These are phyloP conservation scores for Babesia bovis DNA, from an alignment of 169 alveolate genomes.

Conservation along the genomic window DNA sequence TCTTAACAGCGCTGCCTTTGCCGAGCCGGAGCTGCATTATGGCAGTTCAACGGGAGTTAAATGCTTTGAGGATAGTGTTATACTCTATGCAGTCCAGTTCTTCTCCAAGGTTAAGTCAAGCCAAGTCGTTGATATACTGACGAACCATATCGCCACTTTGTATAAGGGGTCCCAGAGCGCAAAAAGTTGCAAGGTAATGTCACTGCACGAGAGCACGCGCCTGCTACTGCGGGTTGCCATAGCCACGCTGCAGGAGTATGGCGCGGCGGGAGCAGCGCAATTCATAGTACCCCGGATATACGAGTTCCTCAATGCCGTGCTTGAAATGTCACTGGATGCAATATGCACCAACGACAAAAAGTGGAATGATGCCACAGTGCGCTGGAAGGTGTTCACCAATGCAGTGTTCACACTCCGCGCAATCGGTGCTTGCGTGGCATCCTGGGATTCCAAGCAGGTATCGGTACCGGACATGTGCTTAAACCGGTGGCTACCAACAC, in stretches of 20 bases:
- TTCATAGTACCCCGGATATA: conserved; percentile 49
- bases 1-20: conserved; percentile 5
- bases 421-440: conserved; percentile 18
- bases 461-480: conserved; percentile 39
- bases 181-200: not conserved
- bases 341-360: not conserved
- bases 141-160: conserved; percentile 15
- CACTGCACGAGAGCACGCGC: conserved; percentile 29
- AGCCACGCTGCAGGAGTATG: conserved; percentile 43
- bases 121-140: conserved; percentile 38
- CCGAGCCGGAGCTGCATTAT: not conserved
- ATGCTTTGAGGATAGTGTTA: conserved; percentile 33
- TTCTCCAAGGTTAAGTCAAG: conserved; percentile 28
- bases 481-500: conserved; percentile 26
- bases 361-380: not conserved
- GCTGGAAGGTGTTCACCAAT: conserved; percentile 28
- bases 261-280: conserved; percentile 48
- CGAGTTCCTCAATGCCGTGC: conserved; percentile 34
- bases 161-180: not conserved
- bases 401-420: conserved; percentile 9
- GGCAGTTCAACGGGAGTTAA: conserved; percentile 19
- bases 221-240: conserved; percentile 29
- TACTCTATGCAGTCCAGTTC: conserved; percentile 37
- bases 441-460: conserved; percentile 44
- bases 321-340: conserved; percentile 1